Base-by-base conservation (phyloP, 129 eudicot species). In the Saposhnikovia divaricata region DNA sequence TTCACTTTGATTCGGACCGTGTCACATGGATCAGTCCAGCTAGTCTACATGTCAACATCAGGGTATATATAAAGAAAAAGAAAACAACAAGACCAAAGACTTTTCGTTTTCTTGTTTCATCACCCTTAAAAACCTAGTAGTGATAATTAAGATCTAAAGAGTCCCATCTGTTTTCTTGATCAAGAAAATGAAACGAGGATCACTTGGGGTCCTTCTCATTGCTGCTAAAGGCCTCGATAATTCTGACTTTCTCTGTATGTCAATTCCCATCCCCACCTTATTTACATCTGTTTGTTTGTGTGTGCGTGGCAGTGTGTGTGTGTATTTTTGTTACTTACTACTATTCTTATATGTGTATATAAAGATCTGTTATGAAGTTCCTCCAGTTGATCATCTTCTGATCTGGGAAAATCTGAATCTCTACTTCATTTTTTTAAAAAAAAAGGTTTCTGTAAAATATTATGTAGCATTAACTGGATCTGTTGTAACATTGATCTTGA, bases 141-240 rank as follows among this genome's bases (percentile, higher is more conserved):
- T 40, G 43, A 2, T n/a, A 34, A 34, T 34, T 34, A 59, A 59
- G 66, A 59, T 59, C 66, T 31, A 59, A n/a, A 59, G 9, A 0
- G 2, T 59, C 40, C 28, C 38, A 11, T 11, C 6, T 10, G 12
- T 12, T 63, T 63, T 16, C 37, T 34, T 34, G 37, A 34, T 37
- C 1, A 6, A 69, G 79, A 75, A 90, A 72, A 90, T 91, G 96
- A 82, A 75, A 19, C 84, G 80, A 42, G 91, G 93, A 72, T 88
- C 84, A 75, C 89, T 91, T n/a, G 87, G 84, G 57, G 96, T 91
- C 59, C 85, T 81, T 37, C 88, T 91, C 65, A 90, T 87, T 10
- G 66, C 83, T 37, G 96, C 96, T 75, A 91, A 91, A 85, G 93
- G 96, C 79, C 96, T 91, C 77, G 87, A 89, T n/a, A 87, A 91